Conservation (phyloP, 257 asterid species). For the Capsicum baccatum region DNA sequence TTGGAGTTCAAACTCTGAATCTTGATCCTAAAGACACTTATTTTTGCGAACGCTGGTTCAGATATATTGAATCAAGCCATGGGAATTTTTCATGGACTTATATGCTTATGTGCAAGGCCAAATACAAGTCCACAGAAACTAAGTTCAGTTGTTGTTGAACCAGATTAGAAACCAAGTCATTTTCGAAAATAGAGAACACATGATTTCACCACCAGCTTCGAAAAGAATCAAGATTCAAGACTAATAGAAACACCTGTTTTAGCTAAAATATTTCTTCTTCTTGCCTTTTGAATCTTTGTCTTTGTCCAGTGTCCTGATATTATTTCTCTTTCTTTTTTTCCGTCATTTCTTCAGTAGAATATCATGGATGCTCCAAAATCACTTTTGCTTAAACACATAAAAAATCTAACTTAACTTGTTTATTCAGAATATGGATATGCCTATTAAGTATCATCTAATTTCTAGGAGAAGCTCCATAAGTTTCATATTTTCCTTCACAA, state of each 20-base stretch:
- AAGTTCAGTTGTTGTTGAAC: background rate
- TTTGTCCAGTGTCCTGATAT: background rate
- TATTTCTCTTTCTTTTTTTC: background rate
- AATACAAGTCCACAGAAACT: background rate
- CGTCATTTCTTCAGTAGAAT: background rate
- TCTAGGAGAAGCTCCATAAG: background rate
- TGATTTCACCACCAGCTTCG: background rate
- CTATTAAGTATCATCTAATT: slow-evolving; percentile 14
- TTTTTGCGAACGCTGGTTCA: background rate
- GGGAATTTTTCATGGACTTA: background rate
- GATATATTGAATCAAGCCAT: background rate
- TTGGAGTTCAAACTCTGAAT: slow-evolving; percentile 10
- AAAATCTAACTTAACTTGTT: background rate
- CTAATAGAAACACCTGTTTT: background rate
- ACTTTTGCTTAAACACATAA: background rate
- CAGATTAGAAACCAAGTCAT: background rate
- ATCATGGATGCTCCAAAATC: slow-evolving; percentile 12
- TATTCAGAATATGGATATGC: slow-evolving; percentile 20
- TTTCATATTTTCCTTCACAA: background rate
- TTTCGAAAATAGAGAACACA: background rate
- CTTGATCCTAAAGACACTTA: background rate
- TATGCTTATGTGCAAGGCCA: slow-evolving; percentile 1
- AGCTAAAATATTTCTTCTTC: background rate
- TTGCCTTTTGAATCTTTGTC: background rate
- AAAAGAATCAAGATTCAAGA: slow-evolving; percentile 2